A percentile compares a stretch with the other conserved stretches of the same genome.
These are phyloP conservation scores for Chaetomium globosum DNA, from an alignment of 2,329 filamentous ascomycete genomes.

Conservation along the genomic window DNA sequence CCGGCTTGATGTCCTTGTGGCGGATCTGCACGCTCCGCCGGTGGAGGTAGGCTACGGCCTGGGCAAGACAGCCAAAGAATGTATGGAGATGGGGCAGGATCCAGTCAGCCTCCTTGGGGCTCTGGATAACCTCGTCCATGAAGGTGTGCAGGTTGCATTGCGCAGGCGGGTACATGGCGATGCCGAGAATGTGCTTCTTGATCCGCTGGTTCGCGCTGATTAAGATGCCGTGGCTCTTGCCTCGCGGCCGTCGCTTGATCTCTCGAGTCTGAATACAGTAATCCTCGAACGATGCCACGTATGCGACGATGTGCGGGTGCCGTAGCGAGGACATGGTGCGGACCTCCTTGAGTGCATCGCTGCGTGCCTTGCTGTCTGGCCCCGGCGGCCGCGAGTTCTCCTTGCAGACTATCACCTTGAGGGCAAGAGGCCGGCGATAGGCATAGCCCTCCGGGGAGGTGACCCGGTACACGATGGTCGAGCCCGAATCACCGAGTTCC, in stretches of 20 bases:
- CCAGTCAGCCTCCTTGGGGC: slow-evolving; percentile 22
- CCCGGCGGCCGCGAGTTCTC: slow-evolving; percentile 33
- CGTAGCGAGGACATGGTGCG: slow-evolving; percentile 33
- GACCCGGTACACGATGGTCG: slow-evolving; percentile 37
- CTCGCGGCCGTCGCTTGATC: slow-evolving; percentile 16
- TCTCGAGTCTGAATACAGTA: slow-evolving; percentile 34
- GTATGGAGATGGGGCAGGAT: slow-evolving; percentile 32
- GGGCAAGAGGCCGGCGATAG: slow-evolving; percentile 34
- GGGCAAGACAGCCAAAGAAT: slow-evolving; percentile 39
- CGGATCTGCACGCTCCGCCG: slow-evolving; percentile 30
- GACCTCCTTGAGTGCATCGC: slow-evolving; percentile 34
- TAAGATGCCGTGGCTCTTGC: slow-evolving; percentile 18
- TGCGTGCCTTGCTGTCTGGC: slow-evolving; percentile 34
- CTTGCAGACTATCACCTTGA: slow-evolving; percentile 37
- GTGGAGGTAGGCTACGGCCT: slow-evolving; percentile 37
- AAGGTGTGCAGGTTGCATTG: slow-evolving; percentile 35
- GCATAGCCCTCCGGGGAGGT: slow-evolving; percentile 26
- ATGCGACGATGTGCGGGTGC: slow-evolving; percentile 38
- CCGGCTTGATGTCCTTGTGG: slow-evolving; percentile 41
- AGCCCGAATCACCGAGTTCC: slow-evolving; percentile 35
- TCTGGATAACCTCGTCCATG: slow-evolving; percentile 34
- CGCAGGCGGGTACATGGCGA: slow-evolving; percentile 38
- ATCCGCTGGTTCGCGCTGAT: slow-evolving; percentile 31
- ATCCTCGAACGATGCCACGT: slow-evolving; percentile 37
- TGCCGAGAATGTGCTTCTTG: slow-evolving; percentile 35